These are phyloP conservation scores for Hypoxylon fuscum DNA, from an alignment of 495 filamentous ascomycete genomes.

Conservation along the genomic window DNA sequence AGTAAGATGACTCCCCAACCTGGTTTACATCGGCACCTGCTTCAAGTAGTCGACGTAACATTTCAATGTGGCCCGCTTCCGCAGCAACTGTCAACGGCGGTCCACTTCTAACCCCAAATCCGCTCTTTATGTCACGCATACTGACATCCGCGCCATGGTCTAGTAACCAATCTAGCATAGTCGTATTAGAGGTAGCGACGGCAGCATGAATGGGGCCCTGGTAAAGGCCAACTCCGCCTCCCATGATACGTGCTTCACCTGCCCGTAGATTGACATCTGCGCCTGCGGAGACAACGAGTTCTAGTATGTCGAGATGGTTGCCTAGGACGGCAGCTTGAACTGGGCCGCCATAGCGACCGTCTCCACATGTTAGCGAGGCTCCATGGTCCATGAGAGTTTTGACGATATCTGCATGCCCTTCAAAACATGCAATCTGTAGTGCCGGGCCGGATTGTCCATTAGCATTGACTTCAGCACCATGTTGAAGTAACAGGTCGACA, in stretches of 20 bases:
- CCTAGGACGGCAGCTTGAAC: background rate
- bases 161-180: background rate
- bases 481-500: background rate
- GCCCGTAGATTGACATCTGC: background rate
- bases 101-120: background rate
- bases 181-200: background rate
- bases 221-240: too few species aligned
- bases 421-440: background rate
- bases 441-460: background rate
- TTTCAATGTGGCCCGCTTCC: background rate
- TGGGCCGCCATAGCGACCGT: background rate
- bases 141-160: background rate
- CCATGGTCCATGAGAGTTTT: background rate
- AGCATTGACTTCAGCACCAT: background rate
- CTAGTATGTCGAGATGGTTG: background rate
- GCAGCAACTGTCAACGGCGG: background rate
- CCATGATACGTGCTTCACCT: background rate
- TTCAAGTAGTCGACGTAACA: background rate
- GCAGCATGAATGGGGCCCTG: background rate
- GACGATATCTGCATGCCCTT: background rate
- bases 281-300: background rate
- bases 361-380: background rate
- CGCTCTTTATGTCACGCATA: background rate
- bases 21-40: background rate
- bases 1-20: background rate